These are phyloP conservation scores for Lagerstroemia speciosa DNA, from an alignment of 345 rosid species.

Conservation along the genomic window DNA sequence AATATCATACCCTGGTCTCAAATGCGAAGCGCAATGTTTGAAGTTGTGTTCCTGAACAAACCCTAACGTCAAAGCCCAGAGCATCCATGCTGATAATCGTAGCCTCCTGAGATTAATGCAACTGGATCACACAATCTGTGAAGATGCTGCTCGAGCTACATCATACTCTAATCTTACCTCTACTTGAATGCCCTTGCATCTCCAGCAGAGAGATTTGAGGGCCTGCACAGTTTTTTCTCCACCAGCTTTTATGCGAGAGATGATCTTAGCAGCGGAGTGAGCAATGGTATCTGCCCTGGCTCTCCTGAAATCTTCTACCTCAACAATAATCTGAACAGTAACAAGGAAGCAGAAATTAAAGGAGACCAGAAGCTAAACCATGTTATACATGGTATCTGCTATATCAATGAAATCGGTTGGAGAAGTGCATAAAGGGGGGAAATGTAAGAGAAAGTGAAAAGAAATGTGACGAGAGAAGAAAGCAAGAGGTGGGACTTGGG, in stretches of 20 bases:
- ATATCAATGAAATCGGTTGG: too few relatives aligned
- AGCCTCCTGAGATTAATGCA: constrained; percentile 50
- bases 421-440: too few relatives aligned
- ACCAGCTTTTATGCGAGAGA: constrained; percentile 56
- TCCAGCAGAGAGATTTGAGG: constrained; percentile 69
- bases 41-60: constrained; percentile 77
- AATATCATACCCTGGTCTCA: constrained; percentile 49
- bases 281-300: constrained; percentile 84
- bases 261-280: constrained; percentile 51
- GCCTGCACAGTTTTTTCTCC: constrained; percentile 60
- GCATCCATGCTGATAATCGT: constrained; percentile 58
- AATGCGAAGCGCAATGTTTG: constrained; percentile 75
- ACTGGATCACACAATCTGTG: too few relatives aligned
- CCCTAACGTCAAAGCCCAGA: constrained; percentile 72
- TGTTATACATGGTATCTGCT: too few relatives aligned
- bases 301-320: constrained; percentile 62
- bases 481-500: too few relatives aligned
- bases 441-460: too few relatives aligned
- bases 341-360: constrained; percentile 18
- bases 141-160: neutral
- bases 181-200: constrained; percentile 70
- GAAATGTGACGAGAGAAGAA: too few relatives aligned
- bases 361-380: too few relatives aligned
- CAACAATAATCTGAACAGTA: constrained; percentile 47
- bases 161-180: constrained; percentile 45